Evolutionary conservation across 306 rosid genomes (phyloP).

Genomic region (Cicer yamashitae): DNA sequence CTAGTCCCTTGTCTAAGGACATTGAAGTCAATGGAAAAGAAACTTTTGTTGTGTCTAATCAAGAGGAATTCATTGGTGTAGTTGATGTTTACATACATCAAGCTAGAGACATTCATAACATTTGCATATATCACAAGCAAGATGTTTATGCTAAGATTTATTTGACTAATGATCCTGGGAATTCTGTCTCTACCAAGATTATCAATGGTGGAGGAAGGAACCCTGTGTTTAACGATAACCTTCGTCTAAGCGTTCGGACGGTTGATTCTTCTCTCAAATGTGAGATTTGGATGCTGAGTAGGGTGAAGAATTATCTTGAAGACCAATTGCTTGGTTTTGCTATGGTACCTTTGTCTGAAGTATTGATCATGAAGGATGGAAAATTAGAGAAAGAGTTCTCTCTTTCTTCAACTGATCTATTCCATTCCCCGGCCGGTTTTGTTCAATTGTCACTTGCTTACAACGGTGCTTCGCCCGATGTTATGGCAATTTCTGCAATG

Average conservation of each 20-base stretch:
- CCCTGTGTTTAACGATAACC: constrained; percentile 85
- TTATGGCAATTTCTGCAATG: constrained; percentile 57
- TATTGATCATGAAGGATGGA: constrained; percentile 56
- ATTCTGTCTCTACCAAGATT: constrained; percentile 69
- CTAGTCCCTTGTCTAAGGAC: constrained; percentile 55
- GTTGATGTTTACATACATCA: constrained; percentile 77
- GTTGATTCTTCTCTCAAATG: constrained; percentile 76
- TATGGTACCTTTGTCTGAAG: constrained; percentile 82
- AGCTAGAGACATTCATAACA: constrained; percentile 94
- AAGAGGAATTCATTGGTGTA: constrained; percentile 62
- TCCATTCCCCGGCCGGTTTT: constrained; percentile 92
- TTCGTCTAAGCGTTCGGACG: constrained; percentile 60
- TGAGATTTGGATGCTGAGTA: constrained; percentile 96
- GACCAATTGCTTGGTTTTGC: constrained; percentile 96
- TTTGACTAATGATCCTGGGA: constrained; percentile 71
- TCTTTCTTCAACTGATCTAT: constrained; percentile 89
- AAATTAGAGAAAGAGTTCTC: constrained; percentile 89
- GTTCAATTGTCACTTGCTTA: constrained; percentile 75
- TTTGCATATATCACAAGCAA: constrained; percentile 97
- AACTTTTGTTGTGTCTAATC: constrained; percentile 28
- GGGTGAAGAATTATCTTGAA: constrained; percentile 96
- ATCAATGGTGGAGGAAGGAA: constrained; percentile 96
- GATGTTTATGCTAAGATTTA: constrained; percentile 93
- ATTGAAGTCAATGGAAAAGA: constrained; percentile 60
- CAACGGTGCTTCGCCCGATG: constrained; percentile 72